These are phyloP conservation scores for Cladorrhinum samala DNA, from an alignment of 495 filamentous ascomycete genomes.

Conservation along the genomic window DNA sequence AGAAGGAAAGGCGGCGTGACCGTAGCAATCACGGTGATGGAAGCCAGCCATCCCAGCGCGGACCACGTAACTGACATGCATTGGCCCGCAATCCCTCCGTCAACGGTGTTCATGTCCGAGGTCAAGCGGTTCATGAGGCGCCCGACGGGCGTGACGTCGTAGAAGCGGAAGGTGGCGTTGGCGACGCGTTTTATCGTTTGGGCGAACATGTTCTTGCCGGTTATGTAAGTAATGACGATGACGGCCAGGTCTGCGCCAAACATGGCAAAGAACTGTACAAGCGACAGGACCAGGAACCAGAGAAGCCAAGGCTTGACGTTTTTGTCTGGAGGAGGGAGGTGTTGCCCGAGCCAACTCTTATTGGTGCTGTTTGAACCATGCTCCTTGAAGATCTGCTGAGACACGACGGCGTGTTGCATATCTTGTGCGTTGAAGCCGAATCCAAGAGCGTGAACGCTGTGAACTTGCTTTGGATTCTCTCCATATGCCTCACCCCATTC, in stretches of 20 bases:
- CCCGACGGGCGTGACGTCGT: conserved; percentile 78
- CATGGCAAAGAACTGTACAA: conserved; percentile 49
- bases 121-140: conserved; percentile 83
- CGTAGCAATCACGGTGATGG: conserved; percentile 65
- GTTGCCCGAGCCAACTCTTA: conserved; percentile 38
- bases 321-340: conserved; percentile 56
- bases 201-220: conserved; percentile 65
- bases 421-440: neutral
- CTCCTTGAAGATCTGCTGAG: conserved; percentile 2
- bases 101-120: conserved; percentile 75
- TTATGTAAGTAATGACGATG: conserved; percentile 64
- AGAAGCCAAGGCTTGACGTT: conserved; percentile 69
- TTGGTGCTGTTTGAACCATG: neutral
- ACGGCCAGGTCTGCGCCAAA: conserved; percentile 54
- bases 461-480: conserved; percentile 7
- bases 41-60: conserved; percentile 61
- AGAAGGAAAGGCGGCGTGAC: conserved; percentile 69
- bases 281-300: conserved; percentile 56
- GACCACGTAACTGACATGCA: conserved; percentile 60
- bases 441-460: neutral
- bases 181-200: conserved; percentile 62
- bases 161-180: conserved; percentile 77
- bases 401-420: neutral
- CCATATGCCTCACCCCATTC: conserved; percentile 74
- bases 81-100: conserved; percentile 67